Conservation (phyloP, 805 yeast genomes). For the Barnettozyma vustinii region DNA sequence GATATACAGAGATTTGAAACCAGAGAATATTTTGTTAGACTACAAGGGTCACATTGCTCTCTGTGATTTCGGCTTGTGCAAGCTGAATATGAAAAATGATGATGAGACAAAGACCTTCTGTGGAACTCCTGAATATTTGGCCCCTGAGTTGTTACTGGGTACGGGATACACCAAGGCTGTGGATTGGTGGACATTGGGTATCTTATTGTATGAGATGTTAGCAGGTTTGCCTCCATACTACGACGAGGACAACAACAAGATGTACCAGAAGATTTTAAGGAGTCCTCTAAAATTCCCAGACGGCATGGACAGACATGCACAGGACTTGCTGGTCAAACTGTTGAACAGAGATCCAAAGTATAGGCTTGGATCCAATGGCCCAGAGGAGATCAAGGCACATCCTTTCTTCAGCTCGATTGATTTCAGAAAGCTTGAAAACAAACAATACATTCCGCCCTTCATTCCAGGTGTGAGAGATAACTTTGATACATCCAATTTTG, state of each 20-base stretch:
- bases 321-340: constrained; percentile 67
- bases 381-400: constrained; percentile 78
- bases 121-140: constrained; percentile 96
- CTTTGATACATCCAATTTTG: constrained; percentile 89
- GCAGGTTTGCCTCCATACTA: constrained; percentile 97
- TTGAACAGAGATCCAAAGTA: constrained; percentile 80
- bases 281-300: constrained; percentile 87
- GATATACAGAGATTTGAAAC: constrained; percentile 92
- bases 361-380: constrained; percentile 75
- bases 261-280: constrained; percentile 90
- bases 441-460: constrained; percentile 92
- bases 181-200: constrained; percentile 99
- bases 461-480: constrained; percentile 86
- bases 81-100: constrained; percentile 85
- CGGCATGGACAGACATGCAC: constrained; percentile 81
- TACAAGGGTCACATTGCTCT: constrained; percentile 97
- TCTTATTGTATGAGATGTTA: constrained; percentile 88
- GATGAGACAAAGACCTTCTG: constrained; percentile 92
- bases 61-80: constrained; percentile 96
- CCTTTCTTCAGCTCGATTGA: constrained; percentile 84
- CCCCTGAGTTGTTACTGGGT: constrained; percentile 88
- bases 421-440: constrained; percentile 77
- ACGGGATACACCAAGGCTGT: constrained; percentile 94
- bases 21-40: constrained; percentile 90
- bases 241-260: constrained; percentile 86